Evolutionary conservation across 2,329 filamentous ascomycete genomes (phyloP).

Genomic region (Lachnellula hyalina): DNA sequence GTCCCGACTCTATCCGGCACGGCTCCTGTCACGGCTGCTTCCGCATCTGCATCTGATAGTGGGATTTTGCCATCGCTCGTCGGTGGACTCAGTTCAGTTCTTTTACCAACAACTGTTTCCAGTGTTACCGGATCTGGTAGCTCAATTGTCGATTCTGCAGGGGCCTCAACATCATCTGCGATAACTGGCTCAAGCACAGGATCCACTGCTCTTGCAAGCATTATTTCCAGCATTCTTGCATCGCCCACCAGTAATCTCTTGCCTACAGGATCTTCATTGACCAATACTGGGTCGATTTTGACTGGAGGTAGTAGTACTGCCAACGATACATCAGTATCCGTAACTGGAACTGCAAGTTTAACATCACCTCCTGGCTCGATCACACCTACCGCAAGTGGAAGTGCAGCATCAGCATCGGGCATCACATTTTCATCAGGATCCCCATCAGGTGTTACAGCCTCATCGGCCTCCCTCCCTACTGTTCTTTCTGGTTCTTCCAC

Average conservation of each 20-base stretch:
- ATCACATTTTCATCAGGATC: not conserved
- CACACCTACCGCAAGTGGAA: not conserved
- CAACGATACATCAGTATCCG: not conserved
- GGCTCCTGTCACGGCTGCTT: conserved; percentile 4
- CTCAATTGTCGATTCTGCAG: not conserved
- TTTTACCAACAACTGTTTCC: not conserved
- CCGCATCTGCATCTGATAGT: not conserved
- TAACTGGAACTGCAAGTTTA: conserved; percentile 1
- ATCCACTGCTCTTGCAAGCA: conserved; percentile 3
- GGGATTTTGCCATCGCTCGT: not conserved
- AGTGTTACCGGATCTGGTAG: conserved; percentile 3
- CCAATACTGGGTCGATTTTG: not conserved
- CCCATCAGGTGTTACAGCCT: not conserved
- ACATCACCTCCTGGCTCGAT: not conserved
- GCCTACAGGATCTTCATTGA: not conserved
- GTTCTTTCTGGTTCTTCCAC: no score
- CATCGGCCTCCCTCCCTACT: not conserved
- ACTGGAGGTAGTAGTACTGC: no score
- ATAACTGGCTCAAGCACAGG: not conserved
- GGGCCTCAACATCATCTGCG: not conserved
- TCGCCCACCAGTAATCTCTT: not conserved
- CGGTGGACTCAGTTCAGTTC: not conserved
- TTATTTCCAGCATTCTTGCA: conserved; percentile 12
- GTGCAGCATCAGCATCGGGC: not conserved
- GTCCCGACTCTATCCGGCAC: not conserved